Evolutionary conservation across 1,284 basidiomycete species (phyloP), one percentile per base, ranked within the genome.

Genomic region (Ustilago trichophora): DNA sequence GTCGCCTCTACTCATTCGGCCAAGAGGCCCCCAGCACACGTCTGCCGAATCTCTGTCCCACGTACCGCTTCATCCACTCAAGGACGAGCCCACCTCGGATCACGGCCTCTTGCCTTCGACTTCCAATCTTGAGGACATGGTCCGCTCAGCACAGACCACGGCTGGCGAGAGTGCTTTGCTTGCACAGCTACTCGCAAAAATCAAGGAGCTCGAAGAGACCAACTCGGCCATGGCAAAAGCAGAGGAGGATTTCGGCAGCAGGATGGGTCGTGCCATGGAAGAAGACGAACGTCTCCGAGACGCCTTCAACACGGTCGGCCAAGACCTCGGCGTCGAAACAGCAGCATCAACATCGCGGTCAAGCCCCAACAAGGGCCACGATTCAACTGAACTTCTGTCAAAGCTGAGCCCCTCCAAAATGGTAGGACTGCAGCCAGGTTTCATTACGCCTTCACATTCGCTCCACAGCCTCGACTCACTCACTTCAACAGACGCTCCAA

Each of bases 201-300:
- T 78, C 51, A 62, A 63, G 18, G 76, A 78, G 48, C 55, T 78
- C 7, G 75, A 76, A 45, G 73, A 76, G 42, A 72, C 72, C 4
- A 78, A 78, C 41, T 34, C 49, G 0, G 67, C 59, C 15, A 73
- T 78, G 53, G 60, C 68, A 6, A 53, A 47, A 31, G 65, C 57
- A 6, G 72, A 67, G 22, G 55, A 56, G 21, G 74, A 75, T 33
- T 68, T 74, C 34, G 73, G 74, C 43, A 69, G 73, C 22, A 50
- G 67, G 6, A 52, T 76, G 29, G 76, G 74, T 4, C 46, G 62
- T 6, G 72, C 72, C 2, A 65, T 78, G 55, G 52, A 76, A 47
- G 73, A 78, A 37, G 72, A 72, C 26, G 76, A 73, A 45, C 50
- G 72, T 4, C 67, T 78, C 16, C 62, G 60, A 11, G 74, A 76